Base-by-base conservation (phyloP, 176 grass and related monocot species). In the Hordeum marinum region DNA sequence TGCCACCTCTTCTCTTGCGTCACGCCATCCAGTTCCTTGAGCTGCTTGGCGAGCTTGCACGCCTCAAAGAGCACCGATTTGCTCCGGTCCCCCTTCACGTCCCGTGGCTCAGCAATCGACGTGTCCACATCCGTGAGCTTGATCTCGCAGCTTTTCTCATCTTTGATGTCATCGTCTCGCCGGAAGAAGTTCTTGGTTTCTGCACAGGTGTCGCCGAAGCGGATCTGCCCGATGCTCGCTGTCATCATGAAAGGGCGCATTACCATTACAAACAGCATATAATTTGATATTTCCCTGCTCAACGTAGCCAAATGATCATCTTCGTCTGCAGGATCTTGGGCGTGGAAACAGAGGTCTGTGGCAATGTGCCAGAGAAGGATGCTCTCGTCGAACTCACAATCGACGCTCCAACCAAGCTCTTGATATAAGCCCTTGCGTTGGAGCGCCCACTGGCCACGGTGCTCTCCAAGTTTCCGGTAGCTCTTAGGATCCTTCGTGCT, bases 61-160 rank as follows among this genome's bases (percentile, higher is more conserved):
- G n/a, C n/a, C n/a, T n/a, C n/a, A n/a, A 64, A 85, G 29, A 89
- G 35, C 66, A 75, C 82, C 15, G 87, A 89, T 17, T 89, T 84
- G 64, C 81, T 89, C 20, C 63, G 7, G 67, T 84, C 63, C 2
- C 81, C 75, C 13, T 88, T 88, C 15, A 88, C 81, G 13, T 71
- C 1, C 0, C 36, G 54, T n/a, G n/a, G n/a, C n/a, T n/a, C n/a
- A n/a, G n/a, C n/a, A n/a, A n/a, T n/a, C n/a, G n/a, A n/a, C n/a
- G n/a, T n/a, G n/a, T n/a, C n/a, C n/a, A n/a, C n/a, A n/a, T n/a
- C n/a, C n/a, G n/a, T n/a, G n/a, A n/a, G n/a, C n/a, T n/a, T n/a
- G n/a, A n/a, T n/a, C n/a, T n/a, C n/a, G n/a, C n/a, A n/a, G n/a
- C n/a, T n/a, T n/a, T n/a, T n/a, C n/a, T n/a, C n/a, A n/a, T n/a